A percentile compares a stretch with the other conserved stretches of the same genome.
Conservation (phyloP, 2,329 filamentous ascomycete genomes). For the Dendryphion nanum region DNA sequence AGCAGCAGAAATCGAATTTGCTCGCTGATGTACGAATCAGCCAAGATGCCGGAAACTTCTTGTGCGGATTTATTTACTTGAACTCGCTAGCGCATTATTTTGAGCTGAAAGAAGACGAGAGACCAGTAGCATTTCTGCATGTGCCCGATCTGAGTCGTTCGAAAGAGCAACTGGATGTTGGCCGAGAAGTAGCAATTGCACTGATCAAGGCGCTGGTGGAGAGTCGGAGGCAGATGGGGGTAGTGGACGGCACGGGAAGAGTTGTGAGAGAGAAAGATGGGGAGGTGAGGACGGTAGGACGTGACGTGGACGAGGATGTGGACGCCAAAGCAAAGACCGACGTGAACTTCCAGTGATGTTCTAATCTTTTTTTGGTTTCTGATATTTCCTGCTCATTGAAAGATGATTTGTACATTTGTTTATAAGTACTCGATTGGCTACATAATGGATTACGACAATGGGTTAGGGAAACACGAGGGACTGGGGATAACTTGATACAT, state of each 20-base stretch:
- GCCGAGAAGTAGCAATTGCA: slow-evolving; percentile 28
- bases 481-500: too few species aligned
- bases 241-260: slow-evolving; percentile 8
- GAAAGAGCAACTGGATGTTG: slow-evolving; percentile 22
- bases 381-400: too few species aligned
- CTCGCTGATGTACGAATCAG: slow-evolving; percentile 25
- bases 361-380: too few species aligned
- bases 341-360: too few species aligned
- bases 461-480: too few species aligned
- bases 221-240: slow-evolving; percentile 21
- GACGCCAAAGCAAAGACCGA: too few species aligned
- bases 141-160: slow-evolving; percentile 33
- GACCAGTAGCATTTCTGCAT: slow-evolving; percentile 36
- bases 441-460: too few species aligned
- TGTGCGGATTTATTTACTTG: slow-evolving; percentile 39
- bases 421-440: too few species aligned
- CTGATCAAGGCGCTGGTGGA: slow-evolving; percentile 36
- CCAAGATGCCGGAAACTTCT: slow-evolving; percentile 34
- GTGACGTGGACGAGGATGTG: too few species aligned
- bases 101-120: slow-evolving; percentile 14
- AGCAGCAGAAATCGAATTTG: neutral
- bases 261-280: slow-evolving; percentile 1
- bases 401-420: too few species aligned
- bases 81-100: slow-evolving; percentile 33
- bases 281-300: too few species aligned